Percentiles rank a stretch among this genome's conserved stretches.
Conservation (phyloP, 768 basidiomycete species). For the Neoboletus subvelutipes region DNA sequence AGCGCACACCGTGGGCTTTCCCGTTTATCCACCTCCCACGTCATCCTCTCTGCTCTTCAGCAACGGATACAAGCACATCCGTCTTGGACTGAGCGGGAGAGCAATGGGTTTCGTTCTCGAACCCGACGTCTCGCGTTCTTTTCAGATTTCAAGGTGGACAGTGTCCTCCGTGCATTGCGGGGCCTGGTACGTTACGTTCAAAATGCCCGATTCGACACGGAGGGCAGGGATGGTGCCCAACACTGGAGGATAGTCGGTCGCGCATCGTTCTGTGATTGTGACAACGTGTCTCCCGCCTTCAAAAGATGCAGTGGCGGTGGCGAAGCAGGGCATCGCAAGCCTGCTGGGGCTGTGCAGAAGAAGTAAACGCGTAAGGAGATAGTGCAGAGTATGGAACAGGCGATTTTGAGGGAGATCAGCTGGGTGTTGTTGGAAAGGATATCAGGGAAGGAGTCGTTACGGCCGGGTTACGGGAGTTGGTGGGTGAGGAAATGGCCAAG, state of each 20-base stretch:
- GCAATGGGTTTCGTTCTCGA: constrained; percentile 53
- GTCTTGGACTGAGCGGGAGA: constrained; percentile 48
- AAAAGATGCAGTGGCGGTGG: constrained; percentile 32
- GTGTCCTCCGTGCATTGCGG: constrained; percentile 22
- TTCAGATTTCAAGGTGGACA: constrained; percentile 68
- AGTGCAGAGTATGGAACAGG: constrained; percentile 54
- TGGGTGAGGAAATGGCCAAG: constrained; percentile 20
- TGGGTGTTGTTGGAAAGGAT: constrained; percentile 56
- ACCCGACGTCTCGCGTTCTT: constrained; percentile 49
- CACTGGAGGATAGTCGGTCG: constrained; percentile 43
- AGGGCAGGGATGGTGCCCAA: constrained; percentile 66
- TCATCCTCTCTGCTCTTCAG: constrained; percentile 43
- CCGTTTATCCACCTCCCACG: constrained; percentile 13
- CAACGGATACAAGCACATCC: constrained; percentile 67
- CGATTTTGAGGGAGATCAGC: constrained; percentile 60
- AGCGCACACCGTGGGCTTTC: constrained; percentile 3
- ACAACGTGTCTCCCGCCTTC: constrained; percentile 37
- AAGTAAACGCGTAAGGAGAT: constrained; percentile 36
- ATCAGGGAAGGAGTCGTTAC: constrained; percentile 60
- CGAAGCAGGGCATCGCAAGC: constrained; percentile 28
- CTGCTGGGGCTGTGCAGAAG: constrained; percentile 35
- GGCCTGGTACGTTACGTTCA: constrained; percentile 74
- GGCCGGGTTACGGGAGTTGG: constrained; percentile 49
- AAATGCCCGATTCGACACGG: constrained; percentile 55
- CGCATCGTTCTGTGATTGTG: constrained; percentile 55